Evolutionary conservation across 305 asterid genomes (phyloP).

Genomic region (Rubia tinctorum): DNA sequence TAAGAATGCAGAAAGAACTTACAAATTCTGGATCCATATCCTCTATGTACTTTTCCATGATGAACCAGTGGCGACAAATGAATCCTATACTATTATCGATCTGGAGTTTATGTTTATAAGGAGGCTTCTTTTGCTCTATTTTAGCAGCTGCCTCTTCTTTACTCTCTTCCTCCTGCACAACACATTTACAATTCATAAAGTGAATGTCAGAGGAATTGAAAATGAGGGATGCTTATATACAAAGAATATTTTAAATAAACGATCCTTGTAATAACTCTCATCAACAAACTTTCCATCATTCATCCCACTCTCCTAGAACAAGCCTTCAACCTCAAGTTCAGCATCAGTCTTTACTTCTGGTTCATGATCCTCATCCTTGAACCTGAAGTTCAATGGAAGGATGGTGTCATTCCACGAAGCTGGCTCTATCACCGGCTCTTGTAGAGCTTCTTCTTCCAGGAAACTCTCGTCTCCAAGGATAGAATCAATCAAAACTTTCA

Average conservation of each 20-base stretch:
- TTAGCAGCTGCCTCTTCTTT: too few species aligned
- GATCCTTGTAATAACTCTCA: conserved; percentile 21
- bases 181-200: too few species aligned
- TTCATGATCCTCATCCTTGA: conserved; percentile 39
- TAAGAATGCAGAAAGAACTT: conserved; percentile 1
- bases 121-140: too few species aligned
- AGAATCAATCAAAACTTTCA: background rate
- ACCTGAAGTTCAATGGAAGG: conserved; percentile 38
- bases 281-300: conserved; percentile 9
- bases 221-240: background rate
- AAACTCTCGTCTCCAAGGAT: background rate
- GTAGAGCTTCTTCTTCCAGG: background rate
- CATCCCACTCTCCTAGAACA: conserved; percentile 15
- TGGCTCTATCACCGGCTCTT: background rate
- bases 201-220: too few species aligned
- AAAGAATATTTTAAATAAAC: background rate
- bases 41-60: conserved; percentile 33
- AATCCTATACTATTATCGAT: conserved; percentile 29
- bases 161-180: too few species aligned
- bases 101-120: background rate
- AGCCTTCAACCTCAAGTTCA: conserved; percentile 30
- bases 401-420: background rate
- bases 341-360: conserved; percentile 30
- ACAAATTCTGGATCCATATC: conserved; percentile 33
- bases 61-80: conserved; percentile 34